Evolutionary conservation across 2,329 filamentous ascomycete species (phyloP).

Genomic region (Neonectria coccinea): DNA sequence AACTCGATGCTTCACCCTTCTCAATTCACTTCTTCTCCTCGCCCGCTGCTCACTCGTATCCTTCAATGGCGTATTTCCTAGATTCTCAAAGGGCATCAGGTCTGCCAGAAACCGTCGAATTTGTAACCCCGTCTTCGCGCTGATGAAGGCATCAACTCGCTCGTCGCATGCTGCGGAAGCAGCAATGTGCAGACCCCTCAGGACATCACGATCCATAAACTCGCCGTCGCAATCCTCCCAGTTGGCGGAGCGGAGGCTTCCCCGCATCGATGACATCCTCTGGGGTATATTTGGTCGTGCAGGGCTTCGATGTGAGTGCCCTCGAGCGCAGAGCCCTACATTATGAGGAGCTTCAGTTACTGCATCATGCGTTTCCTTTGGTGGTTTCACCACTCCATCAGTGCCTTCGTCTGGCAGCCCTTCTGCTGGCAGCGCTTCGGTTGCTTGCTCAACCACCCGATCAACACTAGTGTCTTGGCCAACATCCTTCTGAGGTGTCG

Average conservation of each 20-base stretch:
- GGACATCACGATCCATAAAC: constrained; percentile 63
- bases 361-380: not conserved
- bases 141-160: constrained; percentile 64
- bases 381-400: not conserved
- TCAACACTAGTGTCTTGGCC: not conserved
- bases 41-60: constrained; percentile 44
- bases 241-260: constrained; percentile 36
- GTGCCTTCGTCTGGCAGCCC: not conserved
- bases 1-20: constrained; percentile 51
- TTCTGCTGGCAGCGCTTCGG: constrained; percentile 6
- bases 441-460: constrained; percentile 5
- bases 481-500: constrained; percentile 12
- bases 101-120: constrained; percentile 68
- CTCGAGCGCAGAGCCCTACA: constrained; percentile 45
- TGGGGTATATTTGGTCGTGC: constrained; percentile 51
- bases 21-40: constrained; percentile 49
- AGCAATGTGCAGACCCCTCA: constrained; percentile 66
- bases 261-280: constrained; percentile 51
- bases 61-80: constrained; percentile 50
- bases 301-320: constrained; percentile 39
- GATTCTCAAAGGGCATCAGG: constrained; percentile 62
- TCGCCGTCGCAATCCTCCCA: constrained; percentile 51
- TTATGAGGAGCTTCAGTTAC: constrained; percentile 31
- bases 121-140: constrained; percentile 62
- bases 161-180: constrained; percentile 68